Evolutionary conservation across 768 basidiomycete species (phyloP).

Genomic region (Amanita rubescens): DNA sequence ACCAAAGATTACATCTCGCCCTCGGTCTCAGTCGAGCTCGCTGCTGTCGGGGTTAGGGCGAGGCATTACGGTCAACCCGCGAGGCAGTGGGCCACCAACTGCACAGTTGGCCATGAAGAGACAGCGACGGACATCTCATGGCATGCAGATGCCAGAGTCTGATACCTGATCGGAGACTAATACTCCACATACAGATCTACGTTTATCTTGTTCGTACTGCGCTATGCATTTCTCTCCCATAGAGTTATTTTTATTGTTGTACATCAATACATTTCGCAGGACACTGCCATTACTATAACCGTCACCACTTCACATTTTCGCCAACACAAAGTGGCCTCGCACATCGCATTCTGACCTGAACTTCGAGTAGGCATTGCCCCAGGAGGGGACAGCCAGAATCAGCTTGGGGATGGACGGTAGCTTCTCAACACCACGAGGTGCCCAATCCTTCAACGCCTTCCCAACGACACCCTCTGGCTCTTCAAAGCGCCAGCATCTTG

Average conservation of each 20-base stretch:
- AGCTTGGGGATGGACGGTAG: slow-evolving; percentile 50
- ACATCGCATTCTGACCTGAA: slow-evolving; percentile 71
- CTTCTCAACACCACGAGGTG: slow-evolving; percentile 35
- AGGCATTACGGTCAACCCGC: slow-evolving; percentile 26
- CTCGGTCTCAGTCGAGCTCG: slow-evolving; percentile 64
- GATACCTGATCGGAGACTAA: slow-evolving; percentile 17
- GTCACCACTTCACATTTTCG: slow-evolving; percentile 35
- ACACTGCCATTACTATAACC: background rate
- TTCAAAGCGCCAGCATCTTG: slow-evolving; percentile 29
- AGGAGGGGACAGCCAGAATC: slow-evolving; percentile 60
- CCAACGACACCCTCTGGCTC: slow-evolving; percentile 62
- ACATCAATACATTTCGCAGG: slow-evolving; percentile 1
- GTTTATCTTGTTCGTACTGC: background rate
- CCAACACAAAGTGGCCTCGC: slow-evolving; percentile 46
- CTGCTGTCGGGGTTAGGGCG: slow-evolving; percentile 39
- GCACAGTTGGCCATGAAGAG: slow-evolving; percentile 52
- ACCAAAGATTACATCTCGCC: slow-evolving; percentile 69
- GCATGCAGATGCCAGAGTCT: slow-evolving; percentile 35
- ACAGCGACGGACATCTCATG: slow-evolving; percentile 71
- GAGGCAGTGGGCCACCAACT: slow-evolving; percentile 13
- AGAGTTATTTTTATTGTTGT: slow-evolving; percentile 9
- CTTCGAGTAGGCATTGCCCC: slow-evolving; percentile 70
- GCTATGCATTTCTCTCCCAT: background rate
- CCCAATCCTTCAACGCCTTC: slow-evolving; percentile 57
- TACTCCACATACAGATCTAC: background rate